Evolutionary conservation across 192 early-diverging fungal species (phyloP), one percentile per base, ranked within the genome.

Genomic region (Piromyces sp.): DNA sequence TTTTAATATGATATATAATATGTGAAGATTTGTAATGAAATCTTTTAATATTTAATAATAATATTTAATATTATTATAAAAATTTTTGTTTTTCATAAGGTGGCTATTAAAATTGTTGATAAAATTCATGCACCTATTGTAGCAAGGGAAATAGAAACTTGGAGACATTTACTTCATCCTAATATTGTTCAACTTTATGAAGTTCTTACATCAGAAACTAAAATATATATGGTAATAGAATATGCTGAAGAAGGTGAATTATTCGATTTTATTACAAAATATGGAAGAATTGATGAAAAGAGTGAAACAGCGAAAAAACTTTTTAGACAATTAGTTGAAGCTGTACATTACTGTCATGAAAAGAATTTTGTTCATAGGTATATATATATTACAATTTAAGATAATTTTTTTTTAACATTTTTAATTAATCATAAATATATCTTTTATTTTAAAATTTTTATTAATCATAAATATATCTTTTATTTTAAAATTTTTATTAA

Each of bases 171-270:
- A 58, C 87, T 89, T 42, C 94, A 95, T 81, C 92, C 94, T 13
- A 94, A 95, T 86, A 94, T 95, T 51, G 88, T 91, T 14, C 90
- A 90, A 29, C 87, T 95, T 13, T 92, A 93, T 82, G 94, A 95
- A 83, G 91, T 95, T 29, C 87, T 95, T 29, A 84, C 87, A 28
- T 91, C 90, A 26, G 93, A 95, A 84, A 88, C 87, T 30, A 87
- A 91, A 80, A 94, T 95, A 81, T 93, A 94, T 84, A 90, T 95
- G 83, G 88, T 95, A n/a, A 89, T 90, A 40, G 94, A 95, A 85
- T 94, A 92, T 82, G 94, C 93, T 80, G 85, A 87, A 28, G 91
- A 90, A 78, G 94, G 94, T 17, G 93, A 94, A 81, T 80, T 91
- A 9, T 87, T 88, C 31, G 88, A 89, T 82, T 85, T 85, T 29